Evolutionary conservation across 2,329 filamentous ascomycete species (phyloP).

Genomic region (Lasiodiplodia theobromae): DNA sequence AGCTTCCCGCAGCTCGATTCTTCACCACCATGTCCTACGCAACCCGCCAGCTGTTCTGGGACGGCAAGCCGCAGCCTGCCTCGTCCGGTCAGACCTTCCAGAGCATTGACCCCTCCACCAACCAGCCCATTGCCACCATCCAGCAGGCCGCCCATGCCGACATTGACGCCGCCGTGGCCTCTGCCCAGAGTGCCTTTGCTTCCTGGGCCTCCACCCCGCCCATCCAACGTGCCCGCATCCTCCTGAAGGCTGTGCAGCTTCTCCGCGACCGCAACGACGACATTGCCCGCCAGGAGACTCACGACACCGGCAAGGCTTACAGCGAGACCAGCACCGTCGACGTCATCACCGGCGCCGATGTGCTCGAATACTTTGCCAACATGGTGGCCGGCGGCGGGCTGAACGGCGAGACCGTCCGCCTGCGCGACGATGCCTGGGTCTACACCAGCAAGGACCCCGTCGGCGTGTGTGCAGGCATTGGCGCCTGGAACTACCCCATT

Average conservation of each 20-base stretch:
- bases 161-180: conserved; percentile 74
- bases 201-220: conserved; percentile 78
- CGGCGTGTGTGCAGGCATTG: conserved; percentile 85
- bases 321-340: conserved; percentile 87
- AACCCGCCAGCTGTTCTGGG: conserved; percentile 74
- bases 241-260: conserved; percentile 76
- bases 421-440: conserved; percentile 79
- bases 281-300: conserved; percentile 79
- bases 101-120: conserved; percentile 77
- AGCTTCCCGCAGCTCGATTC: background rate
- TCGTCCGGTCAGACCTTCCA: conserved; percentile 70
- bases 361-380: conserved; percentile 86
- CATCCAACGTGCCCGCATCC: conserved; percentile 76
- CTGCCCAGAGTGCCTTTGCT: conserved; percentile 75
- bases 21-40: conserved; percentile 46
- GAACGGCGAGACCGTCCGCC: conserved; percentile 78
- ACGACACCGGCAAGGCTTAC: conserved; percentile 86
- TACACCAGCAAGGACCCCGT: conserved; percentile 83
- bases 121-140: conserved; percentile 72
- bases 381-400: conserved; percentile 78
- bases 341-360: conserved; percentile 81
- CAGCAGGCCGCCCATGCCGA: conserved; percentile 71
- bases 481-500: conserved; percentile 91
- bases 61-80: conserved; percentile 70
- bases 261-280: conserved; percentile 80